phyloP scores from a whole-genome alignment of 371 early-diverging fungal species.

The Mucor mucedo region DNA sequence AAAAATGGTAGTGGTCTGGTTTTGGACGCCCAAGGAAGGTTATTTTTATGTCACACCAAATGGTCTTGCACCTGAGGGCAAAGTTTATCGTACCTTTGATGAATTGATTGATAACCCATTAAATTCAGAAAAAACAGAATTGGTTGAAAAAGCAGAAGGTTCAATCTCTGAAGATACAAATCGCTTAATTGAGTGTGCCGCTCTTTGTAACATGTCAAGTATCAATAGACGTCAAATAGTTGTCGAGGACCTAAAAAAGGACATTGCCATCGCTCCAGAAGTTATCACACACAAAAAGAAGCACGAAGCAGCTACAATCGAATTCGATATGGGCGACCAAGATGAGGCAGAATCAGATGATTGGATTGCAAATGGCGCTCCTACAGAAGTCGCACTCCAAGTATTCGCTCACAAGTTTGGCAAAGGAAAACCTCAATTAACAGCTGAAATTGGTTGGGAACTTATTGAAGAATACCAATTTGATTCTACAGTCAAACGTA shows the following conservation, averaged over 20 bases:
- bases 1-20: constrained; percentile 78
- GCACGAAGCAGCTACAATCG: background rate
- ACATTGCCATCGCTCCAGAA: background rate
- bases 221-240: constrained; percentile 34
- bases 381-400: constrained; percentile 78
- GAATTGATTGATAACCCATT: constrained; percentile 10
- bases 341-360: constrained; percentile 49
- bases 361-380: constrained; percentile 64
- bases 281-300: background rate
- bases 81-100: constrained; percentile 44
- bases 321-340: background rate
- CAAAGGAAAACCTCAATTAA: constrained; percentile 62
- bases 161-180: constrained; percentile 21
- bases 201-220: constrained; percentile 66
- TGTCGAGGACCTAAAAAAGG: constrained; percentile 4
- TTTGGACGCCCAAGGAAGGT: constrained; percentile 71
- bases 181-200: constrained; percentile 48
- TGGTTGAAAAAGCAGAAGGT: constrained; percentile 22
- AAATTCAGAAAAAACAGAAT: constrained; percentile 1
- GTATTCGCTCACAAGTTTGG: constrained; percentile 72
- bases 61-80: constrained; percentile 70
- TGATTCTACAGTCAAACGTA: constrained; percentile 82
- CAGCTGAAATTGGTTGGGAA: constrained; percentile 50
- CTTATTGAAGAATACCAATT: constrained; percentile 76
- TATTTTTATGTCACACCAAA: constrained; percentile 64